Percentiles rank a stretch among this genome's conserved stretches.
Evolutionary conservation across 1,284 basidiomycete genomes (phyloP).

Genomic region (Apiotrichum mycotoxinovorans): DNA sequence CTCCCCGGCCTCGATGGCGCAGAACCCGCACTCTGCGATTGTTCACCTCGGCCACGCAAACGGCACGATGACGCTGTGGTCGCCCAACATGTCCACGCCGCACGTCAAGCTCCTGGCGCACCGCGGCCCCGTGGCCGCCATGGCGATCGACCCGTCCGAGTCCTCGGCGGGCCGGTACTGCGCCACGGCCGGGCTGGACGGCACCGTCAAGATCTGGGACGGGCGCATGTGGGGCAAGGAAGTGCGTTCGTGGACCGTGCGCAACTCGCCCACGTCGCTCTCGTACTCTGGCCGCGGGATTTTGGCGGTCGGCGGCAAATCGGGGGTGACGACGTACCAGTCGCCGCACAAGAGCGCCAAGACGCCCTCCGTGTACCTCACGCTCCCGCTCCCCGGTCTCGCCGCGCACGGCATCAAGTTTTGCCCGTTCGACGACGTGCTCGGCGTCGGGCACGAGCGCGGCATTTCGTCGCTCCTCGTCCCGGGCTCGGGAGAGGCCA

Average conservation of each 20-base stretch:
- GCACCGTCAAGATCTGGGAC: slow-evolving; percentile 91
- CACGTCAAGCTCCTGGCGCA: slow-evolving; percentile 90
- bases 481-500: slow-evolving; percentile 88
- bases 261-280: slow-evolving; percentile 53
- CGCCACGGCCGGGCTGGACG: slow-evolving; percentile 84
- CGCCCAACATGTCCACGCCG: slow-evolving; percentile 85
- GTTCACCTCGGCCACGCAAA: slow-evolving; percentile 92
- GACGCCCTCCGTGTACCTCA: slow-evolving; percentile 63
- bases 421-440: slow-evolving; percentile 87
- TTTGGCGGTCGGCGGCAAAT: slow-evolving; percentile 76
- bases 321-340: slow-evolving; percentile 68
- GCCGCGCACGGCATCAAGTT: slow-evolving; percentile 65
- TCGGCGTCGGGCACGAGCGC: slow-evolving; percentile 65
- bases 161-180: slow-evolving; percentile 78
- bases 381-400: slow-evolving; percentile 59
- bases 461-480: slow-evolving; percentile 84
- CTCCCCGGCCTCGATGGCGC: slow-evolving; percentile 78
- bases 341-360: slow-evolving; percentile 17
- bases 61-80: slow-evolving; percentile 82
- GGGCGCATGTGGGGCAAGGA: slow-evolving; percentile 88
- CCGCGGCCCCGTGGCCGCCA: slow-evolving; percentile 75
- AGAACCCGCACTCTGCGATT: slow-evolving; percentile 88
- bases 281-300: slow-evolving; percentile 66
- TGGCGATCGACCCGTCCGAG: slow-evolving; percentile 73
- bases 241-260: slow-evolving; percentile 72